Evolutionary conservation across 2,329 filamentous ascomycete genomes (phyloP).

Genomic region (Talaromyces sp.): DNA sequence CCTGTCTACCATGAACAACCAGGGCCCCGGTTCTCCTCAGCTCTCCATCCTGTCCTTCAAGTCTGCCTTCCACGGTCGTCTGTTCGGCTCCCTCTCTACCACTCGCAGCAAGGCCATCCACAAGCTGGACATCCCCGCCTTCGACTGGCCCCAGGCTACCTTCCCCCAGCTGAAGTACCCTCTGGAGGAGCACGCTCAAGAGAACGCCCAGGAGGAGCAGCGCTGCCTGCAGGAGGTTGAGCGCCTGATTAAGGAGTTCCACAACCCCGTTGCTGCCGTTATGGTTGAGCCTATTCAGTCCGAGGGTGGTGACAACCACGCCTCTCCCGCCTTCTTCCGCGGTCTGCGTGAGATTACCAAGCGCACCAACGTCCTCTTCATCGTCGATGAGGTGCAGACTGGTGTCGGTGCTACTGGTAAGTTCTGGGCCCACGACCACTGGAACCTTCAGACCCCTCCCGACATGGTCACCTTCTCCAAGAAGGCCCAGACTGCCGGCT

Average conservation of each 20-base stretch:
- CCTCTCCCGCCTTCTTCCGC: constrained; percentile 82
- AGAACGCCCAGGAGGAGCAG: constrained; percentile 81
- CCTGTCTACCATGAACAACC: constrained; percentile 75
- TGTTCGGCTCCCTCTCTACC: constrained; percentile 84
- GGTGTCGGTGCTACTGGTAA: constrained; percentile 89
- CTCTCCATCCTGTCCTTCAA: constrained; percentile 89
- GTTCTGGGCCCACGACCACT: constrained; percentile 98
- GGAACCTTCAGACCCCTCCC: constrained; percentile 75
- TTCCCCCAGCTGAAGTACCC: constrained; percentile 88
- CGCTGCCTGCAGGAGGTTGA: constrained; percentile 82
- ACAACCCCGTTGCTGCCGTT: constrained; percentile 77
- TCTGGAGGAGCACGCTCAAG: constrained; percentile 73
- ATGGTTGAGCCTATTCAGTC: constrained; percentile 91
- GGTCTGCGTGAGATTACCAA: constrained; percentile 78
- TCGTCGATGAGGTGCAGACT: constrained; percentile 93
- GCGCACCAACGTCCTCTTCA: constrained; percentile 70
- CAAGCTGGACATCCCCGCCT: constrained; percentile 92
- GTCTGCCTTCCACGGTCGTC: constrained; percentile 84
- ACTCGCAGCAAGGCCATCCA: constrained; percentile 92
- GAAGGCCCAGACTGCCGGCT: constrained; percentile 91
- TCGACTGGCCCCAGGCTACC: constrained; percentile 89
- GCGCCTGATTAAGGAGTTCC: constrained; percentile 76
- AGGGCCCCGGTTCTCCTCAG: constrained; percentile 74
- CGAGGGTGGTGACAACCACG: constrained; percentile 94
- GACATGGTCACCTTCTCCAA: constrained; percentile 96